Conservation (phyloP, 208 protist genomes). For the Trichomonas tenax region DNA sequence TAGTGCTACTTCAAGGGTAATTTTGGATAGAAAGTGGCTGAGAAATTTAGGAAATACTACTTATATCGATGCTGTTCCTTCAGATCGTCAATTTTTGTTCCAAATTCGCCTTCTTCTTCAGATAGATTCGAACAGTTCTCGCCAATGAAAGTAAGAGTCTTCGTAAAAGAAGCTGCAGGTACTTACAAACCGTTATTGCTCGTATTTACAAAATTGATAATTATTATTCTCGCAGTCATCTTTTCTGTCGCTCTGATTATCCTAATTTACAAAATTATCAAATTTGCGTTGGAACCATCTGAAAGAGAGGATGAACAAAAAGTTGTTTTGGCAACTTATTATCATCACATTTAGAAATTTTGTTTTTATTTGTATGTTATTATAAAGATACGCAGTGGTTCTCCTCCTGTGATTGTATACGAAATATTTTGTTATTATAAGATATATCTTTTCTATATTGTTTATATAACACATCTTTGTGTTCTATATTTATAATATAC, state of each 20-base stretch:
- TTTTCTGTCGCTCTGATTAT: neutral
- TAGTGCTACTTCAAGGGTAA: neutral
- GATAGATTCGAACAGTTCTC: neutral
- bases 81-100: neutral
- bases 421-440: no score
- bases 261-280: neutral
- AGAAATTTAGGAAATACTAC: neutral
- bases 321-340: no score
- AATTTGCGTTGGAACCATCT: no score
- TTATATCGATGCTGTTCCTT: neutral
- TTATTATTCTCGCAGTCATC: neutral
- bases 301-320: no score
- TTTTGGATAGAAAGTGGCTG: neutral
- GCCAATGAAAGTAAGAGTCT: neutral
- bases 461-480: no score
- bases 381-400: no score
- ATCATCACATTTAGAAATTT: no score
- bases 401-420: no score
- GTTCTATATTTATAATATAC: no score
- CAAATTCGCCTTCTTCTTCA: neutral
- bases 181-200: neutral
- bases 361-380: no score
- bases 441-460: no score
- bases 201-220: neutral
- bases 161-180: neutral